Base-by-base conservation (phyloP, 1,284 basidiomycete species). In the Waitea zeae region DNA sequence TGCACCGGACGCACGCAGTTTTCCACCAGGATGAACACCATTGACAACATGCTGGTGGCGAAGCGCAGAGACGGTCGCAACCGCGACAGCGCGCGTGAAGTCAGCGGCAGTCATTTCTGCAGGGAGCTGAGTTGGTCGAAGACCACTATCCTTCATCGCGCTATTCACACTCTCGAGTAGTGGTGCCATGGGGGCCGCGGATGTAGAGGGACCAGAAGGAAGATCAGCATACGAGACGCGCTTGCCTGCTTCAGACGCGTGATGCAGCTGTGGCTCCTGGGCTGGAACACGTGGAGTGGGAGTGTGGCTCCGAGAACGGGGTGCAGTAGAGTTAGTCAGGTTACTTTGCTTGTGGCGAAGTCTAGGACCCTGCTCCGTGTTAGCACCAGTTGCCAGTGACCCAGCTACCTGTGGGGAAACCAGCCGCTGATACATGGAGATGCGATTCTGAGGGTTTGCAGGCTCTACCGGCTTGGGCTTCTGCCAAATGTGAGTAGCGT, bases 401-500 rank as follows among this genome's bases (percentile, higher is more conserved):
- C n/a, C n/a, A n/a, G 36, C 34, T 6, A 29, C 38, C 36, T 17
- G 40, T 39, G 56, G 51, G 39, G 69, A 53, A 32, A 70, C 53
- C 11, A 81, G 54, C 27, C 72, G 72, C 46, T 83, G 80, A 53
- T 86, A 83, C 36, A 87, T 45, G 2, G 83, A 82, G 14, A 74
- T 50, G 20, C 87, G 75, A 36, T 76, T 66, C 43, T 59, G 68
- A 5, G 67, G 61, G 12, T 75, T 47, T 2, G 68, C 59, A 22
- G 84, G 75, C 44, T 90, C 62, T 11, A 90, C 62, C 40, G 78
- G 82, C 47, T 88, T 84, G 2, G 89, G 89, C 49, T 97, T 97
- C 52, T 98, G 92, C 95, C 95, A 99, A 46, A 99, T 99, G 52
- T 98, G 95, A 12, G 84, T 81, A 3, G 95, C 95, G 52, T 99